Evolutionary conservation across 768 basidiomycete genomes (phyloP), one percentile per base, ranked within the genome.

Genomic region (Naematelia encephala): DNA sequence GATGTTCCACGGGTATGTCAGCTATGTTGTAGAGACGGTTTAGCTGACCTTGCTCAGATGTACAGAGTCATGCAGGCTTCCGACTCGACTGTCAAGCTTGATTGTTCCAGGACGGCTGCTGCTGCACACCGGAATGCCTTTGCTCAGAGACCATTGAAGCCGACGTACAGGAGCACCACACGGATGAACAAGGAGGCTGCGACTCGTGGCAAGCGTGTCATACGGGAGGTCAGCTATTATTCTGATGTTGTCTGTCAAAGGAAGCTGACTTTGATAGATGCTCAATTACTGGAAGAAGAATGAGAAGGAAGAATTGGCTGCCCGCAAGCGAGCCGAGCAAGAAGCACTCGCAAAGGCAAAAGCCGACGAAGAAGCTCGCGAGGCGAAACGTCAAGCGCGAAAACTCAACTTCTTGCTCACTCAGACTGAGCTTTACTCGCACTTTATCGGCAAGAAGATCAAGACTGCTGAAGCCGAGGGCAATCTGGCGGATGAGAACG

Each of bases 401-500:
- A 97, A 98, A 77, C 84, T 99, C 23, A 96, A 99, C 79, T 99
- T 98, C 80, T 81, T 99, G 78, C 92, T 99, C 77, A 97, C 90
- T 59, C 94, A 98, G 78, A 98, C 96, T 2, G 96, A 99, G 76
- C 83, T 98, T 5, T 99, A 98, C 79, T 92, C 90, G 66, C 96
- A 99, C 80, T 98, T 99, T 82, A 92, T 99, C 59, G 94, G 94
- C 28, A 96, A 86, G 79, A 98, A 98, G 79, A 83, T 81, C 61
- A 79, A 79, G 65, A 79, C 78, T 66, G 63, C 59, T 47, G 79
- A 79, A 53, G 78, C 78, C 4, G 79, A 80, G 52, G 70, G 75
- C 19, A 57, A 57, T 1, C 72, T 75, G 26, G 68, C 61, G 5
- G 73, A 62, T 23, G 77, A 75, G 73, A 62, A 10, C 1, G 44